phyloP scores from a whole-genome alignment of 768 basidiomycete species.

The Austroboletus eburneus region DNA sequence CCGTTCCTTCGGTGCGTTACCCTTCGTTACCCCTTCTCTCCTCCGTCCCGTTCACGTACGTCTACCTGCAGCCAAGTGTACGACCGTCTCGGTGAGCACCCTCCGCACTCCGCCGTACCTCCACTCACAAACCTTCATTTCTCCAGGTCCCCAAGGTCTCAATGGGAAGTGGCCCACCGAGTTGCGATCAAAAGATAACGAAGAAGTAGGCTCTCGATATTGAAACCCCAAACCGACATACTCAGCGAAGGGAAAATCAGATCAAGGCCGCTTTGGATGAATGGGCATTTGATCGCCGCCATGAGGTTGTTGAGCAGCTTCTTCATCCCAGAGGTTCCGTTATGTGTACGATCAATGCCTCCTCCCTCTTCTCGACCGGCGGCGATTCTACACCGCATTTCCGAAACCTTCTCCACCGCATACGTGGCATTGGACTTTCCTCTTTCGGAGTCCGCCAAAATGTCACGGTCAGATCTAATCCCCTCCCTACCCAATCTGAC shows the following conservation, averaged over 20 bases:
- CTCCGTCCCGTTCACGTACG: constrained; percentile 3
- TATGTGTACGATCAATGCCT: constrained; percentile 45
- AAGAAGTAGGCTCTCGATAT: constrained; percentile 40
- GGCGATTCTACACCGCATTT: constrained; percentile 26
- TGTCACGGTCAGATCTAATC: constrained; percentile 36
- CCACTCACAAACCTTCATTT: constrained; percentile 1
- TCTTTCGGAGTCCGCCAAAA: constrained; percentile 40
- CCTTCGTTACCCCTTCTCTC: constrained; percentile 1
- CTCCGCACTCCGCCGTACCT: constrained; percentile 5
- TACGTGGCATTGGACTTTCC: constrained; percentile 34
- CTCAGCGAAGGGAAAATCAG: constrained; percentile 36
- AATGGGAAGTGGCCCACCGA: constrained; percentile 42
- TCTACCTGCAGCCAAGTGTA: constrained; percentile 57
- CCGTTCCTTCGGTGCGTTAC: constrained; percentile 56
- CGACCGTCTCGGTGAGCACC: constrained; percentile 57
- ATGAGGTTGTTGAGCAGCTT: constrained; percentile 34
- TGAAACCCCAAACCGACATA: constrained; percentile 12
- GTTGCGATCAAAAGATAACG: constrained; percentile 39
- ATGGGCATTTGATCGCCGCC: constrained; percentile 36
- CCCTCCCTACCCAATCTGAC: constrained; percentile 12
- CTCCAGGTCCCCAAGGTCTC: constrained; percentile 36
- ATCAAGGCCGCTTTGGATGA: constrained; percentile 42
- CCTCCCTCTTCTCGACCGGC: constrained; percentile 41
- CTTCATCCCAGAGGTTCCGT: constrained; percentile 45
- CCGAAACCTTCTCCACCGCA: constrained; percentile 30